Conservation (phyloP, 352 stramenopile species). For the Globisporangium middletonii region DNA sequence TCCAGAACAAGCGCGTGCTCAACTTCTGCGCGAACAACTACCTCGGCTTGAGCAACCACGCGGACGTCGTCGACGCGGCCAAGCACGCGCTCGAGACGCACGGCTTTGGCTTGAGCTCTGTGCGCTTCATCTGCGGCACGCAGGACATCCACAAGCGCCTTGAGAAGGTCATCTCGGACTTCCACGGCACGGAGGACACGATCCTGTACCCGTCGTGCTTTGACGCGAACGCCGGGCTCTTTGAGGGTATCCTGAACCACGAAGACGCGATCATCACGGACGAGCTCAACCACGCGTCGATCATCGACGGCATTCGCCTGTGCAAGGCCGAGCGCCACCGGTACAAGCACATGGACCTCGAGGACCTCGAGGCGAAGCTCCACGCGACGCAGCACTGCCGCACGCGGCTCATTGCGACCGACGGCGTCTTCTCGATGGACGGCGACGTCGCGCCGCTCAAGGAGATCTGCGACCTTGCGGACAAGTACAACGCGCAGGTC, state of each 20-base stretch:
- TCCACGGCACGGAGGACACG: constrained; percentile 92
- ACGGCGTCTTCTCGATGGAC: constrained; percentile 96
- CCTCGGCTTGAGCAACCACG: constrained; percentile 88
- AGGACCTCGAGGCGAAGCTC: constrained; percentile 87
- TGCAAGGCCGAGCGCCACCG: constrained; percentile 91
- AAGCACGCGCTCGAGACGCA: constrained; percentile 77
- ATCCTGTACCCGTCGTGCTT: constrained; percentile 95
- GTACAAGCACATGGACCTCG: constrained; percentile 93
- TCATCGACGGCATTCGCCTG: constrained; percentile 93
- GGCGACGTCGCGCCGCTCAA: constrained; percentile 89
- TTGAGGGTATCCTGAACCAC: constrained; percentile 81
- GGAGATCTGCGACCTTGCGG: constrained; percentile 86
- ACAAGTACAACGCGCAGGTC: constrained; percentile 91
- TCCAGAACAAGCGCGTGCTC: constrained; percentile 72
- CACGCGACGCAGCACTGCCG: constrained; percentile 87
- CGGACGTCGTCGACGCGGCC: constrained; percentile 76
- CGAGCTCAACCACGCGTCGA: constrained; percentile 92
- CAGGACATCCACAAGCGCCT: constrained; percentile 93
- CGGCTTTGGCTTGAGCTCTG: constrained; percentile 88
- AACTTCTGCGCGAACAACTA: constrained; percentile 97
- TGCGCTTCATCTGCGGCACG: constrained; percentile 94
- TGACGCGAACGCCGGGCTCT: constrained; percentile 91
- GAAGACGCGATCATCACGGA: constrained; percentile 93
- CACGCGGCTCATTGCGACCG: constrained; percentile 89
- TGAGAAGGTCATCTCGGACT: constrained; percentile 85